Conservation (phyloP, 2,329 filamentous ascomycete species). For the Gyromitra esculenta region DNA sequence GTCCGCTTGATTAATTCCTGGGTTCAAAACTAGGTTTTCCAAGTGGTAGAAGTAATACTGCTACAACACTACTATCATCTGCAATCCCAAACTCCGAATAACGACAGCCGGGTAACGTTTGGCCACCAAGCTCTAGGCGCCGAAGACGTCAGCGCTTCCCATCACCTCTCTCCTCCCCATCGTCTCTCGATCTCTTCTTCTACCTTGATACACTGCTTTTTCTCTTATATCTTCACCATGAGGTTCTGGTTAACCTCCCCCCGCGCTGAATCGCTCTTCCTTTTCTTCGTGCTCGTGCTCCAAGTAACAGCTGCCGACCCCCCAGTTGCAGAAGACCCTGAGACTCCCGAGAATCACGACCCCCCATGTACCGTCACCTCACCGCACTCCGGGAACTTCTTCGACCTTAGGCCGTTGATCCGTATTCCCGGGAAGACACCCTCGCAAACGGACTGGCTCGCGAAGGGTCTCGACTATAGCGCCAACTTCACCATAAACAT, state of each 20-base stretch:
- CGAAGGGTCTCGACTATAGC: conserved; percentile 78
- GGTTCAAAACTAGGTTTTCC: too few species aligned
- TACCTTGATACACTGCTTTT: not conserved
- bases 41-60: too few species aligned
- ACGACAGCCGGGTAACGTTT: conserved; percentile 23
- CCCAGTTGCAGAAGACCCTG: conserved; percentile 16
- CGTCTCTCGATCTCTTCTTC: not conserved
- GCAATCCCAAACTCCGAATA: too few species aligned
- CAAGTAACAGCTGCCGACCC: conserved; percentile 17
- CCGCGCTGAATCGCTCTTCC: conserved; percentile 7
- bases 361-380: conserved; percentile 52
- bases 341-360: conserved; percentile 44
- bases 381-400: conserved; percentile 52
- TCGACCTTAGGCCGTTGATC: conserved; percentile 52
- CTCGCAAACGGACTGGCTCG: conserved; percentile 58
- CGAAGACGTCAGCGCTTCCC: conserved; percentile 20
- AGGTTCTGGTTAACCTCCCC: conserved; percentile 49
- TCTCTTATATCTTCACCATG: conserved; percentile 31
- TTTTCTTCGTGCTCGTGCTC: conserved; percentile 14
- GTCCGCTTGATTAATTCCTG: too few species aligned
- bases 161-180: not conserved
- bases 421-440: conserved; percentile 31
- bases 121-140: not conserved
- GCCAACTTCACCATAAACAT: conserved; percentile 87
- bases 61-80: too few species aligned